These are phyloP conservation scores for Citrullus mucosospermus DNA, from an alignment of 306 rosid genomes.

Conservation along the genomic window DNA sequence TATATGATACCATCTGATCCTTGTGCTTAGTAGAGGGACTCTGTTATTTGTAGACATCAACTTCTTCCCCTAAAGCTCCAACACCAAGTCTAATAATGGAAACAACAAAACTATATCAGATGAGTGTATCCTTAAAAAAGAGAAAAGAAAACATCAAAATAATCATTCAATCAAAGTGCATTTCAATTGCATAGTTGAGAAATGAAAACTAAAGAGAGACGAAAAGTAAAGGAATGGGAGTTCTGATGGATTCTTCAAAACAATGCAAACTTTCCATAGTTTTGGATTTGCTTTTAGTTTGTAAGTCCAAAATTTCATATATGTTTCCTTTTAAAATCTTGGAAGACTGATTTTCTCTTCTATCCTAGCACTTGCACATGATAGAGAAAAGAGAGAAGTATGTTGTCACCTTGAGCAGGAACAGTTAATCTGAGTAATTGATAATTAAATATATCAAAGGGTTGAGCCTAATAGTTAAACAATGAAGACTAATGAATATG, in stretches of 20 bases:
- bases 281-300: neutral
- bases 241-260: neutral
- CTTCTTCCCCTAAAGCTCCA: constrained; percentile 63
- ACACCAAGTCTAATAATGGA: constrained; percentile 69
- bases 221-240: neutral
- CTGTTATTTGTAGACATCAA: neutral
- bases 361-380: neutral
- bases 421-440: neutral
- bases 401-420: neutral
- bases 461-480: neutral
- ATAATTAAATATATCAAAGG: neutral
- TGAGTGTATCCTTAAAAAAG: neutral
- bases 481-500: neutral
- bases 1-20: constrained; percentile 25
- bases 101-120: constrained; percentile 17
- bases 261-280: neutral
- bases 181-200: neutral
- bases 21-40: neutral
- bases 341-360: neutral
- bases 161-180: neutral
- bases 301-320: neutral
- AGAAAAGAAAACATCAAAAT: neutral
- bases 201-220: neutral
- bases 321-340: neutral
- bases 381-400: neutral